Evolutionary conservation across 2,329 filamentous ascomycete genomes (phyloP), one percentile per base, ranked within the genome.

Genomic region (Claviceps citrina): DNA sequence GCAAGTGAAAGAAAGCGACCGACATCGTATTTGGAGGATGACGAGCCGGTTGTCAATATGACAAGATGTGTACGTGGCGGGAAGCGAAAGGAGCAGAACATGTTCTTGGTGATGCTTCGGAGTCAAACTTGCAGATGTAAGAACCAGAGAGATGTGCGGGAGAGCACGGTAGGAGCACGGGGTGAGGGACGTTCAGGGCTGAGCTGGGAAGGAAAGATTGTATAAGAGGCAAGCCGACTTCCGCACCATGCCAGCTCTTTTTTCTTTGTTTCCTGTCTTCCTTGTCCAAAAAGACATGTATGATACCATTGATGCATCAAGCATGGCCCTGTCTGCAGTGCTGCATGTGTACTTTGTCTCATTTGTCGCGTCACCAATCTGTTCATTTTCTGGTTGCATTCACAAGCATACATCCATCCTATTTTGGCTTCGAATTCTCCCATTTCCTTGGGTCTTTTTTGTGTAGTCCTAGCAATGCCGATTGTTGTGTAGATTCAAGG

Each of bases 281-380:
- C 36, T 31, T 56, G 51, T 44, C 45, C 51, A 48, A 49, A 50
- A 53, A 53, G 46, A 57, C 51, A 60, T 56, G 58, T 58, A 62
- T 59, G 60, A 62, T 62, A 62, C 60, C 60, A 62, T 55, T 56
- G 54, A 58, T 55, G 55, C 59, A 58, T 57, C 50, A 42, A 56
- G 32, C 40, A 44, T 42, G 54, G n/a, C n/a, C 56, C 57, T 53
- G 54, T 51, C 48, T 53, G 46, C 46, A 45, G 46, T 51, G 42
- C 44, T 44, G 35, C 47, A 43, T 33, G 36, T 47, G 40, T 39
- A 44, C 46, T 40, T 37, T 43, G 36, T 51, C 32, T 53, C 43
- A 24, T 47, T 46, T 47, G 43, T 47, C 46, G 38, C 40, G 31
- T 43, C n/a, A 4, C 26, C 26, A 20, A 27, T 42, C 38, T 44